Evolutionary conservation across 176 grass and related monocot species (phyloP).

Genomic region (Oryza australiensis): DNA sequence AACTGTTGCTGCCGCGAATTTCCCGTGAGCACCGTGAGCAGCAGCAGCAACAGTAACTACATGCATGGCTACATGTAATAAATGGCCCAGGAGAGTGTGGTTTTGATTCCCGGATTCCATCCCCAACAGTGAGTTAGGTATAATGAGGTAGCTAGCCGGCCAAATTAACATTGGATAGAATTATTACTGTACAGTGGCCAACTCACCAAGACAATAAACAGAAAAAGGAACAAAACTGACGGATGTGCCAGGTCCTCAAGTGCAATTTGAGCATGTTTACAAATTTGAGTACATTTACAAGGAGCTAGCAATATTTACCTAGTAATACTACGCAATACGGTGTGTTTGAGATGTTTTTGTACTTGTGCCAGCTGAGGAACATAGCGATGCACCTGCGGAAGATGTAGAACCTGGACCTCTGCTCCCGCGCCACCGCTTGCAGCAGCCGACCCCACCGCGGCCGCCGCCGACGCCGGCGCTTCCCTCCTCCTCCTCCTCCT

Average conservation of each 20-base stretch:
- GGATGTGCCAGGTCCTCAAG: neutral
- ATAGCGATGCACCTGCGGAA: slow-evolving; percentile 47
- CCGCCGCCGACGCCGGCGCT: too few species aligned
- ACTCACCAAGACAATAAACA: neutral
- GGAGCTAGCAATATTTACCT: too few species aligned
- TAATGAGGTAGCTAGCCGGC: neutral
- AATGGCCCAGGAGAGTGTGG: neutral
- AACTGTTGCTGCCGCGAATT: neutral
- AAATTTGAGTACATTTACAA: too few species aligned
- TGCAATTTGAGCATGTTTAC: neutral
- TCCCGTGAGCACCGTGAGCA: neutral
- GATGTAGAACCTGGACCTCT: slow-evolving; percentile 54
- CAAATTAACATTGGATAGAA: neutral
- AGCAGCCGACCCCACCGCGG: slow-evolving; percentile 17
- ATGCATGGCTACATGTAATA: neutral
- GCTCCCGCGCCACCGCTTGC: slow-evolving; percentile 50
- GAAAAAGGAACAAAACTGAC: neutral
- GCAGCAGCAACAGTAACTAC: neutral
- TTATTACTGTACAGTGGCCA: neutral
- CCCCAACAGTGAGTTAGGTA: neutral
- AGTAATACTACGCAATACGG: too few species aligned
- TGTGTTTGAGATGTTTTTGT: slow-evolving; percentile 35
- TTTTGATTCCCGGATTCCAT: neutral
- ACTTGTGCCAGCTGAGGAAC: slow-evolving; percentile 61
- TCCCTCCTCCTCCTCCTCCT: too few species aligned